Evolutionary conservation across 2,329 filamentous ascomycete genomes (phyloP), one percentile per base, ranked within the genome.

Genomic region (Pestalotiopsis sp.): DNA sequence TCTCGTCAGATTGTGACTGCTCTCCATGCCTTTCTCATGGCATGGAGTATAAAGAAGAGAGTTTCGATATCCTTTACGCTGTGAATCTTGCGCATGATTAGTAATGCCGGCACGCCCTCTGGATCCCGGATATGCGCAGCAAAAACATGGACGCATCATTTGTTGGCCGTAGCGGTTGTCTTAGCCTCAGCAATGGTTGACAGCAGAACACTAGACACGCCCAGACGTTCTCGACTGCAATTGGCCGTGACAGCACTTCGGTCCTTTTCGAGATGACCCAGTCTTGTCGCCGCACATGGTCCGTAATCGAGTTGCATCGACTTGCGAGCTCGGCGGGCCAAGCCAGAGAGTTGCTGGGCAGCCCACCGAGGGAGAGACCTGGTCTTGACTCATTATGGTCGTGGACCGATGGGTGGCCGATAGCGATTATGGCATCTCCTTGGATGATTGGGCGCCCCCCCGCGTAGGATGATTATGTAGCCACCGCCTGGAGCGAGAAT

Each of bases 301-400:
- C 64, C 64, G 64, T 57, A 57, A 67, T 67, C 56, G 27, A 67
- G 65, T 67, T 67, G 58, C 52, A 61, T 67, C 38, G 27, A 20
- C 31, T 45, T 67, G 65, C 65, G 65, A 67, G 56, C 65, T 67
- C 65, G 65, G 65, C 65, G 52, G n/a, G 12, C 65, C 56, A 61
- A 61, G 31, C 17, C n/a, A 56, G 31, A 56, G n/a, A 31, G 65
- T 25, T 38, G 23, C 56, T 59, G 39, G n/a, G 38, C 27, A 52
- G 45, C 45, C 27, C 14, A 6, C 23, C 17, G 23, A 63, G 13
- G 12, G 13, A 17, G 25, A 49, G 63, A 31, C 27, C 49, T 56
- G 20, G 17, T 20, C n/a, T 38, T 36, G 41, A 57, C 63, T 58
- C 45, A 58, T 38, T 23, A 7, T 14, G 20, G n/a, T 20, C 14